Conservation (phyloP, 2,329 filamentous ascomycete genomes). For the Penicillium sp. region DNA sequence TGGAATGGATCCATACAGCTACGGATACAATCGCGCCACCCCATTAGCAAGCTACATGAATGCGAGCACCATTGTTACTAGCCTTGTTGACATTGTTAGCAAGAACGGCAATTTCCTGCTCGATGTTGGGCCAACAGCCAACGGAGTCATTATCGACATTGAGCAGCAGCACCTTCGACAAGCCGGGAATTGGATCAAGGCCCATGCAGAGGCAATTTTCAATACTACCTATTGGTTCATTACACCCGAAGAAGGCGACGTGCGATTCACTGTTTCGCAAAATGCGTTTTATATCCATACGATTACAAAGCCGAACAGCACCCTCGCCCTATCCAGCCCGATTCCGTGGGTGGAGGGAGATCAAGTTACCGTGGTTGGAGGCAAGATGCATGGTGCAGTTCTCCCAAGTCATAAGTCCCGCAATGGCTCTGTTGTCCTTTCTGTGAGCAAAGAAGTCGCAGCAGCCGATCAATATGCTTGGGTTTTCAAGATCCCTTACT, state of each 20-base stretch:
- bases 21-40: constrained; percentile 61
- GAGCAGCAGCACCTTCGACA: constrained; percentile 51
- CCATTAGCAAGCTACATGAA: constrained; percentile 53
- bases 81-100: constrained; percentile 54
- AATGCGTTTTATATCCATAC: constrained; percentile 56
- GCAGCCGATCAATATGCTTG: constrained; percentile 42
- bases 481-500: constrained; percentile 46
- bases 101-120: constrained; percentile 61
- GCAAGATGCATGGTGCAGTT: constrained; percentile 30
- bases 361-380: constrained; percentile 47
- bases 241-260: constrained; percentile 44
- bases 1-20: constrained; percentile 62
- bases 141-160: constrained; percentile 54
- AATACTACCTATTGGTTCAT: constrained; percentile 59
- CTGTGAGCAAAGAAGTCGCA: constrained; percentile 33
- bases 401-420: constrained; percentile 30
- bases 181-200: constrained; percentile 57
- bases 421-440: constrained; percentile 30
- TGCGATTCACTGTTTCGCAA: constrained; percentile 54
- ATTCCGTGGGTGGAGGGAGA: constrained; percentile 52
- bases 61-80: constrained; percentile 48
- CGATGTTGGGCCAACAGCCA: constrained; percentile 57
- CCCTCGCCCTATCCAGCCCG: constrained; percentile 44
- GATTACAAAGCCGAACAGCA: constrained; percentile 45
- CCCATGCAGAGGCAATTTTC: constrained; percentile 57